Percentiles rank a stretch among this genome's conserved stretches.
Evolutionary conservation across 306 rosid species (phyloP).

Genomic region (Acacia acuminata): DNA sequence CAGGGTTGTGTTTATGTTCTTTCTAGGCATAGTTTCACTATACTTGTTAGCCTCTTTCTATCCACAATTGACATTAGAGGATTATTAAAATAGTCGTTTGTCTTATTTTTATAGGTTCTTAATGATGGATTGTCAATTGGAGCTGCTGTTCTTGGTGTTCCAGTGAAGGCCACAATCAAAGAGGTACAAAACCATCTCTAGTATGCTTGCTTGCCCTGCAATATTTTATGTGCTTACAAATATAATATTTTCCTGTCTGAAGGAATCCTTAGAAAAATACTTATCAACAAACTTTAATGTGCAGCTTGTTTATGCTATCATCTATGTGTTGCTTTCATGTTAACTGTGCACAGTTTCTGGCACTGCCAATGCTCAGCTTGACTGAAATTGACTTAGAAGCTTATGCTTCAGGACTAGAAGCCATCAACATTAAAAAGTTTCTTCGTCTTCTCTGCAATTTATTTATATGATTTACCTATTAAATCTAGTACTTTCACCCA

Average conservation of each 20-base stretch:
- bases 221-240: slow-evolving; percentile 15
- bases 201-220: not conserved
- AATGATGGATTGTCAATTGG: slow-evolving; percentile 79
- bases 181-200: slow-evolving; percentile 50
- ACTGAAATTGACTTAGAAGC: slow-evolving; percentile 11
- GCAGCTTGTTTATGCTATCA: slow-evolving; percentile 1
- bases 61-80: not conserved
- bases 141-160: slow-evolving; percentile 97
- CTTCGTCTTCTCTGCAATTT: not conserved
- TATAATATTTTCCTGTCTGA: not conserved
- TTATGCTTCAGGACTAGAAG: slow-evolving; percentile 6
- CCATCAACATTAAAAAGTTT: not conserved
- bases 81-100: slow-evolving; percentile 30
- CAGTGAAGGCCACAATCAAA: slow-evolving; percentile 93
- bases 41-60: not conserved
- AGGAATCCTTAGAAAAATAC: not conserved
- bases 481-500: not conserved
- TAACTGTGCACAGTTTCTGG: not conserved
- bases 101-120: slow-evolving; percentile 65
- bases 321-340: not conserved
- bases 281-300: slow-evolving; percentile 1
- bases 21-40: not conserved
- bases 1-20: not conserved
- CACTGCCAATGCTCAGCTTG: not conserved
- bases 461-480: not conserved